These are phyloP conservation scores for Tagetes erecta DNA, from an alignment of 129 eudicot species.

Conservation along the genomic window DNA sequence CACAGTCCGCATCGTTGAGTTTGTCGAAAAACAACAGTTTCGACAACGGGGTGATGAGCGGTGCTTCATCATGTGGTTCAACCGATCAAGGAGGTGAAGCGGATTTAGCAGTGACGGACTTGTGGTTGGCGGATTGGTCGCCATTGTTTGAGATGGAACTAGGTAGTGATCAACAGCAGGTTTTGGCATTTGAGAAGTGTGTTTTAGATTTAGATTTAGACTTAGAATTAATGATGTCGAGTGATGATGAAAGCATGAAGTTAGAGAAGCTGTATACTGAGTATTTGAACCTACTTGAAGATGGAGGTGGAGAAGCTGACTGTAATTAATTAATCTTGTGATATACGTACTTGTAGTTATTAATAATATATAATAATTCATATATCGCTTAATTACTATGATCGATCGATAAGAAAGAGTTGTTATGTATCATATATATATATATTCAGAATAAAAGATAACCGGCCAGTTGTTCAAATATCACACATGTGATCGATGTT, in stretches of 20 bases:
- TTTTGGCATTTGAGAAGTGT: constrained; percentile 2
- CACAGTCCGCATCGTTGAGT: constrained; percentile 10
- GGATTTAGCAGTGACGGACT: not conserved
- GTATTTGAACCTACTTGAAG: constrained; percentile 26
- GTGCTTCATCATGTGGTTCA: constrained; percentile 12
- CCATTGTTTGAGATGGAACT: constrained; percentile 23
- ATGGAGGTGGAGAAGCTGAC: not conserved
- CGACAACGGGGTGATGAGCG: constrained; percentile 12
- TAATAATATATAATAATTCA: not conserved
- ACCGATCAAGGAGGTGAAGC: not conserved
- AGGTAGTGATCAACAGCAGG: not conserved
- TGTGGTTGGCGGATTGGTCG: constrained; percentile 20
- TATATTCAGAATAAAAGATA: too few relatives aligned
- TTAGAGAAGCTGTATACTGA: constrained; percentile 28
- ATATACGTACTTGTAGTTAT: not conserved
- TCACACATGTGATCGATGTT: not conserved
- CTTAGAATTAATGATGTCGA: not conserved
- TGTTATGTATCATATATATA: too few relatives aligned
- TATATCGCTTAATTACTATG: not conserved
- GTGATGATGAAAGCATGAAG: constrained; percentile 18
- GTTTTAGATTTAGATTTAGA: not conserved
- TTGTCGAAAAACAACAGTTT: not conserved
- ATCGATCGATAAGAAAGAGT: too few relatives aligned
- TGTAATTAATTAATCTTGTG: not conserved
- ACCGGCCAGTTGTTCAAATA: not conserved